A percentile compares a stretch with the other conserved stretches of the same genome.
Conservation (phyloP, 495 filamentous ascomycete genomes). For the Podospora pseudopauciseta region DNA sequence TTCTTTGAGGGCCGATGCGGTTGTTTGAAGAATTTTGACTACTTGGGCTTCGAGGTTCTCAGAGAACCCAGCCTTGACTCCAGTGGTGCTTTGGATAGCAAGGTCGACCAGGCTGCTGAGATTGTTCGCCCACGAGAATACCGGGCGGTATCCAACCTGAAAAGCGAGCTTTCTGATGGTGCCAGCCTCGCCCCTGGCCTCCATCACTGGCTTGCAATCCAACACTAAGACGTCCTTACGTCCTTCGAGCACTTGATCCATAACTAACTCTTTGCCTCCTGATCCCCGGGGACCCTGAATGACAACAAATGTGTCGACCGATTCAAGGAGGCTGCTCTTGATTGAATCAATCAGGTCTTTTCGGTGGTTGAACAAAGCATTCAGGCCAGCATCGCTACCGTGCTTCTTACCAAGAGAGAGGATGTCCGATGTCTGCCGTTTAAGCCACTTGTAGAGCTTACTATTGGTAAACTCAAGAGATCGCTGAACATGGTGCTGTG, state of each 20-base stretch:
- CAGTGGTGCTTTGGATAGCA: constrained; percentile 88
- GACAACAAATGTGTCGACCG: constrained; percentile 87
- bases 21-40: constrained; percentile 86
- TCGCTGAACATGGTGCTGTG: constrained; percentile 67
- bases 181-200: constrained; percentile 84
- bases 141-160: constrained; percentile 85
- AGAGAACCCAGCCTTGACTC: constrained; percentile 90
- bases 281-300: constrained; percentile 89
- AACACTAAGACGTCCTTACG: constrained; percentile 79
- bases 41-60: constrained; percentile 91
- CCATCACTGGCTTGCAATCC: constrained; percentile 91
- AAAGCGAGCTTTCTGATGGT: constrained; percentile 78
- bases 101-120: constrained; percentile 88
- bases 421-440: constrained; percentile 69
- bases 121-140: constrained; percentile 96
- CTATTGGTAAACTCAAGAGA: constrained; percentile 69
- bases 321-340: constrained; percentile 81
- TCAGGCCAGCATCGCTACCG: constrained; percentile 64
- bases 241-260: constrained; percentile 77
- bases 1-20: constrained; percentile 71
- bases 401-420: constrained; percentile 48
- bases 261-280: constrained; percentile 80
- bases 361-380: constrained; percentile 84
- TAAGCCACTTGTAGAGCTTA: constrained; percentile 71
- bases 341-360: constrained; percentile 75